Base-by-base conservation (phyloP, 139 green algal genomes). In the Pedinophyceae sp. region DNA sequence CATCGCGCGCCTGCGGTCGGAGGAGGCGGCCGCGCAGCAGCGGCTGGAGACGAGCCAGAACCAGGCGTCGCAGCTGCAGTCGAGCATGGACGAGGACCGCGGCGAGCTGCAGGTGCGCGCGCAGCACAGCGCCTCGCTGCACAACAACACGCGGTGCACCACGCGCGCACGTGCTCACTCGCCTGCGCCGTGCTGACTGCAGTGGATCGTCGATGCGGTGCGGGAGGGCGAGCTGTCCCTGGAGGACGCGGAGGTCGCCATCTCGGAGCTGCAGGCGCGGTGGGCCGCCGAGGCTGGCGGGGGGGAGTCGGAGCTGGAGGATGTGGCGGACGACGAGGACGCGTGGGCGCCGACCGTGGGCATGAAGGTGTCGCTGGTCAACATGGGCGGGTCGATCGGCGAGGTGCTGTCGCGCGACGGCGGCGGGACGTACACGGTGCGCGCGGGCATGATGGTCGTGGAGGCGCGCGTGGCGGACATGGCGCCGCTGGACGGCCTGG, bases 311-410 rank as follows among this genome's bases (percentile, higher is more conserved):
- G 30, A 30, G 57, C 22, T 59, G 53, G 24, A 59, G 34, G 19
- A 7, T 7, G 24, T 19, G 53, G 52, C 27, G 29, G 27, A 50
- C 50, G 15, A 43, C 22, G 29, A 45, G 50, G 18, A 24, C 43
- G 40, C 26, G 18, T 74, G 63, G 62, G 2, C 17, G 23, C 67
- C 67, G 0, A 3, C 26, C 23, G 25, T 43, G 13, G 67, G 67
- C 24, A 57, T 72, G 24, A 22, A 15, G 0, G 67, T 74, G 47
- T 18, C 17, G 0, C 56, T 74, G 27, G 34, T 59, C 3, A 67
- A 51, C 28, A 72, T 72, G 67, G 67, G 57, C 10, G 67, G 67
- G 7, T 58, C 52, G 0, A 3, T 13, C 23, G 67, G 57, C 28
- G 56, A 4, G 13, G 52, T 74, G 3, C 39, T 58, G 41, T 47